Base-by-base conservation (phyloP, 768 basidiomycete species). In the Tubosaeta sp. region DNA sequence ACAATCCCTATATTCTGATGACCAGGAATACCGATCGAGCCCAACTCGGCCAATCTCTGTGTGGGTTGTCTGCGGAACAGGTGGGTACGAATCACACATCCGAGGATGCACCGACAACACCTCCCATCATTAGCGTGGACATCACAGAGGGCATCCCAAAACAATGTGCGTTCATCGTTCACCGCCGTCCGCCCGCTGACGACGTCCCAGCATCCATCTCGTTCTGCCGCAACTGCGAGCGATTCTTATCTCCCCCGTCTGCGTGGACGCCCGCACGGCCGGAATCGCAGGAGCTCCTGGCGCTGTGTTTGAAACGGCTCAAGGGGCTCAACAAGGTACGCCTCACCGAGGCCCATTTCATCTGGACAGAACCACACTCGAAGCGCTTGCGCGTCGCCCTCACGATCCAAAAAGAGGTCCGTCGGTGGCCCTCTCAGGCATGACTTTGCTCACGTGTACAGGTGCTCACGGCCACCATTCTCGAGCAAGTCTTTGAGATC, bases 331-430 rank as follows among this genome's bases (percentile, higher is more conserved):
- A 83, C 61, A 94, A 92, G 75, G 93, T 98, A 24, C 88, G 95
- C 44, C 72, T 99, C 38, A 94, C 96, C n/a, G 95, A 98, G 55
- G 96, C 96, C 2, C 90, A 93, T 56, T 98, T 98, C 69, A 92
- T 98, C 62, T 99, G 96, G 96, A 99, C 96, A 19, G 96, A 99
- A 65, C 96, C 96, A 3, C 95, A 99, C 71, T 94, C 90, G 34
- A 94, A 94, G 64, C 81, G 96, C 32, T 68, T 98, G 55, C 81
- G 92, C 42, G 84, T 99, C 49, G 95, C 95, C 47, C 73, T 99
- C 61, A 96, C 95, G 0, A 94, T 99, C 55, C 96, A 99, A 73
- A 99, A 99, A 75, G 96, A 98, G 79, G 93, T 93, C 41, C 22
- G 82, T 65, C 2, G 6, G 13, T 18, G 10, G 8, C 27, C 16